Percentiles rank a stretch among this genome's conserved stretches.
These are phyloP conservation scores for Crepidotus variabilis DNA, from an alignment of 768 basidiomycete genomes.

Conservation along the genomic window DNA sequence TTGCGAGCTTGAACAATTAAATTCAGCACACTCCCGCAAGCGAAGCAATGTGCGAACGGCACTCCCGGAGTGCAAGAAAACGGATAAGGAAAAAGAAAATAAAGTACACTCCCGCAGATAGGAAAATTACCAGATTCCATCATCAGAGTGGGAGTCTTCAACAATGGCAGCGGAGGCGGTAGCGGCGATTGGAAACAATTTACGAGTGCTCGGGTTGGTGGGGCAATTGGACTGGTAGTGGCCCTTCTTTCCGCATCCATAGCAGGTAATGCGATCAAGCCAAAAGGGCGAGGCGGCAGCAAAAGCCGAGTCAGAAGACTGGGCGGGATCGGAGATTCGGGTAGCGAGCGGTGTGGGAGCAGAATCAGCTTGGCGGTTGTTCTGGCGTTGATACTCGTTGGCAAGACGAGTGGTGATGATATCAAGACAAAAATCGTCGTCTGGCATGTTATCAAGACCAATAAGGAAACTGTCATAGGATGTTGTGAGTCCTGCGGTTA, in stretches of 20 bases:
- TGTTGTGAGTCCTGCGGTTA: conserved; percentile 22
- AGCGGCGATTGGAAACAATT: neutral
- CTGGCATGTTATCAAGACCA: conserved; percentile 16
- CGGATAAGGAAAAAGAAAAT: neutral
- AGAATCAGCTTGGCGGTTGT: conserved; percentile 7
- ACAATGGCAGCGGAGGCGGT: too few species aligned
- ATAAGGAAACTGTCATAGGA: conserved; percentile 15
- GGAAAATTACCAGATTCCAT: too few species aligned
- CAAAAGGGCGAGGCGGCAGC: neutral
- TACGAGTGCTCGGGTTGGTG: neutral
- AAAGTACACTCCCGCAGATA: too few species aligned
- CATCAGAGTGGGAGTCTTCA: too few species aligned
- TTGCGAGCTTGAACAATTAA: too few species aligned
- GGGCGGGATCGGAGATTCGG: too few species aligned
- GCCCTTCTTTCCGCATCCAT: too few species aligned
- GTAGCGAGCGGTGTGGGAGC: neutral
- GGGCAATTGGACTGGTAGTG: too few species aligned
- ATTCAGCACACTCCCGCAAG: neutral
- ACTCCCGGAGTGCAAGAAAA: neutral
- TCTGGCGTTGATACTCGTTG: neutral
- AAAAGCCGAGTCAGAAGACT: conserved; percentile 9
- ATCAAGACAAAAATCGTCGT: conserved; percentile 21
- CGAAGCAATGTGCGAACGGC: neutral
- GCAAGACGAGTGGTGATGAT: neutral
- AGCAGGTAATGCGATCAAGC: too few species aligned